Base-by-base conservation (phyloP, 192 early-diverging fungal genomes). In the Cetraspora pellucida region DNA sequence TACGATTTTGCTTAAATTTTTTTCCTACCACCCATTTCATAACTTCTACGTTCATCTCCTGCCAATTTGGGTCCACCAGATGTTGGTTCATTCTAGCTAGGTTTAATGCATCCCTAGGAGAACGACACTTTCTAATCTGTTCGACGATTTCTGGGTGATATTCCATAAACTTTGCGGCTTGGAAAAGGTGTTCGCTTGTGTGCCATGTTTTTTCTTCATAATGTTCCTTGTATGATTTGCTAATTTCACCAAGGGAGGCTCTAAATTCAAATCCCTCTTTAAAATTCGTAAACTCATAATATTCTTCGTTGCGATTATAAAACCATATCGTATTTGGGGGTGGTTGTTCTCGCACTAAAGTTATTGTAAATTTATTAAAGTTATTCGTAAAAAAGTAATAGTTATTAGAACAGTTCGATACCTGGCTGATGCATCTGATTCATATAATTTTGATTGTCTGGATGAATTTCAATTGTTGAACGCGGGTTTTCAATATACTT, bases 1-100 rank as follows among this genome's bases (percentile, higher is more conserved):
- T 14, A 10, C n/a, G 23, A 76, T 86, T 68, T 72, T 86, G 85
- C 11, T 27, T 60, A 55, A 86, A 86, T 77, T 86, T 86, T 7
- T 74, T 54, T 14, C 27, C 28, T n/a, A 85, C 67, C 5, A 77
- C 82, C 73, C 74, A 75, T 57, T 72, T 44, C 84, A 85, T 85
- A 25, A 87, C 82, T 28, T 74, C 31, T 19, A 84, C 80, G 37
- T 87, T 86, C 50, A 77, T 80, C 27, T 74, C 44, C 54, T 86
- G 81, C 83, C 83, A 84, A 63, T 82, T 83, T 28, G 67, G 68
- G 54, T 80, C 67, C 19, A 84, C n/a, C 30, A 25, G 63, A 28
- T 60, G 25, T 27, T 31, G 60, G 66, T 74, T 43, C 1, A 6
- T 44, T n/a, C 70, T 55, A 17, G 77, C 70, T n/a, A 74, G 21